Conservation (phyloP, 2,329 filamentous ascomycete species). For the Sarocladiaceae sp. region DNA sequence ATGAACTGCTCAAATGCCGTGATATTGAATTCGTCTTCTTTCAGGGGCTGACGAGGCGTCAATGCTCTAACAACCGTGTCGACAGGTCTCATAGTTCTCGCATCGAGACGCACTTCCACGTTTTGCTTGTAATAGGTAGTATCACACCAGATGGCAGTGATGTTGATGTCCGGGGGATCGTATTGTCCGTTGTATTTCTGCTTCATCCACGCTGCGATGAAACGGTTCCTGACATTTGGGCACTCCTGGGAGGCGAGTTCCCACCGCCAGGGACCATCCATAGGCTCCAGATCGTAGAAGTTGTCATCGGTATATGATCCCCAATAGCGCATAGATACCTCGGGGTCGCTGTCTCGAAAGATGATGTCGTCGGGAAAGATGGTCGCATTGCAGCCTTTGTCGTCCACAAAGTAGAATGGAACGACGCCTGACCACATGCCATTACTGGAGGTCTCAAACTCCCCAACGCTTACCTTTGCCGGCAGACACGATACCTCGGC, state of each 20-base stretch:
- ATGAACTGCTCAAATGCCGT: conserved; percentile 28
- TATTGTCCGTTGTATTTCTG: background rate
- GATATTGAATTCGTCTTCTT: conserved; percentile 23
- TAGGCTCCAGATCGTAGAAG: background rate
- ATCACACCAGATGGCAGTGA: conserved; percentile 36
- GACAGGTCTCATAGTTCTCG: conserved; percentile 10
- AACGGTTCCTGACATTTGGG: conserved; percentile 27
- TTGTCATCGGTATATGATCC: background rate
- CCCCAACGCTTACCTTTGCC: conserved; percentile 14
- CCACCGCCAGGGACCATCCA: background rate
- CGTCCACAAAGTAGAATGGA: background rate
- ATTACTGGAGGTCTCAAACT: background rate
- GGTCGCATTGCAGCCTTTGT: conserved; percentile 5
- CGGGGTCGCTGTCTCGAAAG: background rate
- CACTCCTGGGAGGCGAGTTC: background rate
- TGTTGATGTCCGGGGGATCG: conserved; percentile 11
- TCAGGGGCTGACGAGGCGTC: conserved; percentile 11
- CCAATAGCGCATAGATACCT: background rate
- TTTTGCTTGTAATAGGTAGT: conserved; percentile 38
- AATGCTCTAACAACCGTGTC: conserved; percentile 9
- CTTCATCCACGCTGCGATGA: conserved; percentile 22
- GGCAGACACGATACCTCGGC: conserved; percentile 33
- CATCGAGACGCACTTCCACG: conserved; percentile 32
- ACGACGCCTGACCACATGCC: background rate
- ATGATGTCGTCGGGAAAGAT: conserved; percentile 6